Conservation (phyloP, 352 stramenopile species). For the Phytophthora litchii region DNA sequence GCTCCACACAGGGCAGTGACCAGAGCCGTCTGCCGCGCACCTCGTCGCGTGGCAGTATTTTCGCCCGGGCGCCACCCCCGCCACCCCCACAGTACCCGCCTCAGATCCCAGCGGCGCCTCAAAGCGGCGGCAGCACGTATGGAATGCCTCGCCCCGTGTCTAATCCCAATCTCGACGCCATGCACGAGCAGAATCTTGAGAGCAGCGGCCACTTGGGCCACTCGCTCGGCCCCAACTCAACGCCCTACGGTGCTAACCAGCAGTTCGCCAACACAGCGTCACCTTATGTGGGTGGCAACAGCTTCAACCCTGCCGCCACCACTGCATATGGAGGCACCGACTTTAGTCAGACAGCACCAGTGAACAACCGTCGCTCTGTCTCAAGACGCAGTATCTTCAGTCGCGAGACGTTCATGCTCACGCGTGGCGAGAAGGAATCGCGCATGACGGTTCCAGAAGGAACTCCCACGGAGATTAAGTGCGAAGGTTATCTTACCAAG, state of each 20-base stretch:
- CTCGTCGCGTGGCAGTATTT: slow-evolving; percentile 59
- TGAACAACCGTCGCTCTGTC: slow-evolving; percentile 52
- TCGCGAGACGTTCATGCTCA: slow-evolving; percentile 79
- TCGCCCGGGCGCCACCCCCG: slow-evolving; percentile 64
- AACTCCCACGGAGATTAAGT: slow-evolving; percentile 66
- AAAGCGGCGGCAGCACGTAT: slow-evolving; percentile 15
- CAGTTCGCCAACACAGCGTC: slow-evolving; percentile 36
- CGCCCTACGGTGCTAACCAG: slow-evolving; percentile 30
- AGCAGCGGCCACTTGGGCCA: slow-evolving; percentile 57
- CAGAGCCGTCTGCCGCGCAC: slow-evolving; percentile 34
- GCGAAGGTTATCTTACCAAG: slow-evolving; percentile 87
- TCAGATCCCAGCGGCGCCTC: slow-evolving; percentile 27
- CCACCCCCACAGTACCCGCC: slow-evolving; percentile 60
- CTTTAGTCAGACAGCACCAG: slow-evolving; percentile 41
- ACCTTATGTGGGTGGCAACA: slow-evolving; percentile 23
- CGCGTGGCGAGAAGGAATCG: slow-evolving; percentile 71
- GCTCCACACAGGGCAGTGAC: slow-evolving; percentile 26
- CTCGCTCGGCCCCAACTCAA: slow-evolving; percentile 67
- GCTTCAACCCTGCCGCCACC: slow-evolving; percentile 35
- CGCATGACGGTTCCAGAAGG: slow-evolving; percentile 61
- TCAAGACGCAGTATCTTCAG: slow-evolving; percentile 80
- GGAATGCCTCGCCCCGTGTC: slow-evolving; percentile 64
- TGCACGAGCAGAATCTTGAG: slow-evolving; percentile 43
- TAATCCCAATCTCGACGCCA: slow-evolving; percentile 63
- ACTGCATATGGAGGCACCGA: slow-evolving; percentile 24